Evolutionary conservation across 1,139 yeast species (phyloP).

Genomic region (Yamadazyma sp.): DNA sequence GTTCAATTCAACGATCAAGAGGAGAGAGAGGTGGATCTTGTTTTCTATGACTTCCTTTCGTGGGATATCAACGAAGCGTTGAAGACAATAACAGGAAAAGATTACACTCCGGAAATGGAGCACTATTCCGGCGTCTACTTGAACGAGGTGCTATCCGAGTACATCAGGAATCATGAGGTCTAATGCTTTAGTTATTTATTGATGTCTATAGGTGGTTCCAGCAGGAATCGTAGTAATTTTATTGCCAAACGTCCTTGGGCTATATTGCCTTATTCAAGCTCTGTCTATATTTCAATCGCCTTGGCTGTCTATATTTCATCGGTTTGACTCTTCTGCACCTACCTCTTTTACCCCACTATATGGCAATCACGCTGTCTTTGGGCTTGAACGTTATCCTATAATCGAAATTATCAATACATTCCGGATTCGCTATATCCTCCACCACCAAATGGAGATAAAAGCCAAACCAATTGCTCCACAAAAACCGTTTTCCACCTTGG

Average conservation of each 20-base stretch:
- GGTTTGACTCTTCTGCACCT: background rate
- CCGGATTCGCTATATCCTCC: slow-evolving; percentile 42
- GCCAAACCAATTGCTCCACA: slow-evolving; percentile 74
- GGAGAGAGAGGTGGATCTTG: slow-evolving; percentile 55
- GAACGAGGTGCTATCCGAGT: slow-evolving; percentile 34
- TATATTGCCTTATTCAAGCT: too few relatives aligned
- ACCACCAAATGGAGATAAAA: slow-evolving; percentile 57
- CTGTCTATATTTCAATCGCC: too few relatives aligned
- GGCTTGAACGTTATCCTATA: slow-evolving; percentile 69
- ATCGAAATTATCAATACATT: slow-evolving; percentile 57
- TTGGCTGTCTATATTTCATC: background rate
- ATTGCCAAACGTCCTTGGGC: background rate
- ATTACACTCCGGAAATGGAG: slow-evolving; percentile 17
- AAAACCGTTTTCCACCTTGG: slow-evolving; percentile 24
- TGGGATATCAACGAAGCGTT: slow-evolving; percentile 64
- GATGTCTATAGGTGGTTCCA: background rate
- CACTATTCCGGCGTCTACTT: slow-evolving; percentile 34
- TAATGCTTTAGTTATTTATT: too few relatives aligned
- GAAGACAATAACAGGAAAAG: slow-evolving; percentile 28
- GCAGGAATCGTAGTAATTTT: background rate
- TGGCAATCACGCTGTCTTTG: slow-evolving; percentile 46
- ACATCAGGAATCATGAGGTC: slow-evolving; percentile 18
- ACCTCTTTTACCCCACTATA: slow-evolving; percentile 2
- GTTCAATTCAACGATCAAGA: slow-evolving; percentile 17
- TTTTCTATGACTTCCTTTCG: slow-evolving; percentile 75